Conservation (phyloP, 192 early-diverging fungal species). For the Coemansia sp. region DNA sequence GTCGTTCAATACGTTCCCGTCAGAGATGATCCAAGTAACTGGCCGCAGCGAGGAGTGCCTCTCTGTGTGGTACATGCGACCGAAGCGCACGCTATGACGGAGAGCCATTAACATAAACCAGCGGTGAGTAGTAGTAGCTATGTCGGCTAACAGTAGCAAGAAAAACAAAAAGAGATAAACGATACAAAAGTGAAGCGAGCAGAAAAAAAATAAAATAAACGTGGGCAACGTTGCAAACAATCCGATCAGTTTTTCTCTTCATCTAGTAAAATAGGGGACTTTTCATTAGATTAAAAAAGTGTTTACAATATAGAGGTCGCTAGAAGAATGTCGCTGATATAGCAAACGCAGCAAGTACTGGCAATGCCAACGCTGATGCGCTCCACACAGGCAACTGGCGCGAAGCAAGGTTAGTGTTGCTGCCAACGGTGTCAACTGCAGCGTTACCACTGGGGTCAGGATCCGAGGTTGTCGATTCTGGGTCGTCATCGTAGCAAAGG, state of each 20-base stretch:
- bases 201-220: background rate
- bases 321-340: constrained; percentile 30
- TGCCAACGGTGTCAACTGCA: background rate
- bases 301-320: background rate
- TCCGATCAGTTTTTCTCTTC: background rate
- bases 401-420: constrained; percentile 2
- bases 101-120: background rate
- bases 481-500: constrained; percentile 39
- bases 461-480: constrained; percentile 17
- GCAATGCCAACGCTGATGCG: constrained; percentile 17
- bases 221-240: background rate
- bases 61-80: constrained; percentile 20
- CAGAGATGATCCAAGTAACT: constrained; percentile 39
- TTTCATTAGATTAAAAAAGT: background rate
- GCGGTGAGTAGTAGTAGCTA: background rate
- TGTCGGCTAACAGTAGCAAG: background rate
- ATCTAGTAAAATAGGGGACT: background rate
- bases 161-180: background rate
- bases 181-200: too few species aligned
- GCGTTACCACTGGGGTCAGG: constrained; percentile 11
- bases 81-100: background rate
- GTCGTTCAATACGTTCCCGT: constrained; percentile 17
- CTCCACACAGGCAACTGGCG: constrained; percentile 20
- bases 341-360: constrained; percentile 21
- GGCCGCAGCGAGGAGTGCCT: constrained; percentile 48